Evolutionary conservation across 306 rosid genomes (phyloP), one percentile per base, ranked within the genome.

Genomic region (Cucurbita maxima): DNA sequence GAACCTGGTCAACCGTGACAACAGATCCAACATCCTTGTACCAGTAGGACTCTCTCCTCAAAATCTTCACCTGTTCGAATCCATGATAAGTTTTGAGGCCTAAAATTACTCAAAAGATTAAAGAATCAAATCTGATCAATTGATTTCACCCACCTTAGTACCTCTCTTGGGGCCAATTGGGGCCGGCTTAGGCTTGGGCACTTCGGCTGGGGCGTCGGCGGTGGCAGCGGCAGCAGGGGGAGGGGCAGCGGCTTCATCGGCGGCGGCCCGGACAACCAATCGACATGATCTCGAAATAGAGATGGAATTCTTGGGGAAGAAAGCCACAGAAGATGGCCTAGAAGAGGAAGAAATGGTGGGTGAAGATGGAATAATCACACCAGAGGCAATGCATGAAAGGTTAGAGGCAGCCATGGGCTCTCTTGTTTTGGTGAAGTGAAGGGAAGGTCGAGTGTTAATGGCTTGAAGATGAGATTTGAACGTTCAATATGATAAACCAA

Each of bases 81-180:
- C 44, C 41, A 74, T 5, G 6, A 25, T 18, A 41, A 68, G 22
- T 45, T 68, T 18, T 20, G 4, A 44, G n/a, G 4, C 3, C 3
- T 10, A 13, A 11, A 20, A 44, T n/a, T 53, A 20, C 5, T 1
- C 7, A 8, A 56, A 4, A 56, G 2, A 0, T 12, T 5, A 34
- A 5, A 34, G 10, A 44, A 14, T 59, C 20, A 15, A 59, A 14
- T 58, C 18, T 6, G 5, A 25, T 20, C 0, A 3, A 58, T 5
- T 0, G 7, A 58, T 5, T 0, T 14, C 22, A 61, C 53, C 44
- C 18, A 76, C 80, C 80, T 77, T 77, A 54, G 76, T 10, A 58
- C 80, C 80, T 48, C 80, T 77, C 60, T 50, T 77, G 7, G 80
- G 80, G 18, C 80, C 80, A 59, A 77, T 77, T 6, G 80, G 80